These are phyloP conservation scores for Rusavskia elegans DNA, from an alignment of 495 filamentous ascomycete genomes.

Conservation along the genomic window DNA sequence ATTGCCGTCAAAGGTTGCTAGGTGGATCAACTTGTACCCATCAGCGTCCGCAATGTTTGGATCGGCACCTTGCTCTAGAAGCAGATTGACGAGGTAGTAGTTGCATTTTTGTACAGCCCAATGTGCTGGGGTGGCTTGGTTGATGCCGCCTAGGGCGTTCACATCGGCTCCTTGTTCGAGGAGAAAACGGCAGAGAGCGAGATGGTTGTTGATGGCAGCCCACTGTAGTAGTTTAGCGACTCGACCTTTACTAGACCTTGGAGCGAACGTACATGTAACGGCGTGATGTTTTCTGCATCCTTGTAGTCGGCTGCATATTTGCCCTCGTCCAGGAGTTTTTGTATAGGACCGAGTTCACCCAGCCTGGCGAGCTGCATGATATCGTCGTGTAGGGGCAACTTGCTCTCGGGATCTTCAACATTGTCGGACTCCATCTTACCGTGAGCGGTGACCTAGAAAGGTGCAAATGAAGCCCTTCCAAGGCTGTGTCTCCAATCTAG, in stretches of 20 bases:
- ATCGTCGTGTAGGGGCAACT: slow-evolving; percentile 56
- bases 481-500: slow-evolving; percentile 12
- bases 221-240: slow-evolving; percentile 41
- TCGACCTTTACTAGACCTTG: not conserved
- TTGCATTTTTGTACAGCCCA: slow-evolving; percentile 93
- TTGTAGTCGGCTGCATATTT: slow-evolving; percentile 65
- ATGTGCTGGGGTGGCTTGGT: slow-evolving; percentile 79
- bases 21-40: slow-evolving; percentile 93
- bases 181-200: slow-evolving; percentile 87
- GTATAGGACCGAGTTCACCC: slow-evolving; percentile 73
- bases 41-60: slow-evolving; percentile 77
- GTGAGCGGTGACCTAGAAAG: slow-evolving; percentile 39
- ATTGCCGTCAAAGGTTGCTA: slow-evolving; percentile 93
- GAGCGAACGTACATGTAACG: slow-evolving; percentile 61
- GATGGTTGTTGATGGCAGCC: slow-evolving; percentile 99
- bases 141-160: slow-evolving; percentile 89
- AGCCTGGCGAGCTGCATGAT: slow-evolving; percentile 89
- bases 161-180: slow-evolving; percentile 80
- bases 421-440: slow-evolving; percentile 54
- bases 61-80: slow-evolving; percentile 79
- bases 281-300: slow-evolving; percentile 86
- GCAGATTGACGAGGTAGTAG: slow-evolving; percentile 67
- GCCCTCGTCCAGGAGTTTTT: slow-evolving; percentile 69
- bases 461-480: slow-evolving; percentile 38
- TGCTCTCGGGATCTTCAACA: slow-evolving; percentile 30